These are phyloP conservation scores for Paxillus rubicundulus DNA, from an alignment of 768 basidiomycete species.

Conservation along the genomic window DNA sequence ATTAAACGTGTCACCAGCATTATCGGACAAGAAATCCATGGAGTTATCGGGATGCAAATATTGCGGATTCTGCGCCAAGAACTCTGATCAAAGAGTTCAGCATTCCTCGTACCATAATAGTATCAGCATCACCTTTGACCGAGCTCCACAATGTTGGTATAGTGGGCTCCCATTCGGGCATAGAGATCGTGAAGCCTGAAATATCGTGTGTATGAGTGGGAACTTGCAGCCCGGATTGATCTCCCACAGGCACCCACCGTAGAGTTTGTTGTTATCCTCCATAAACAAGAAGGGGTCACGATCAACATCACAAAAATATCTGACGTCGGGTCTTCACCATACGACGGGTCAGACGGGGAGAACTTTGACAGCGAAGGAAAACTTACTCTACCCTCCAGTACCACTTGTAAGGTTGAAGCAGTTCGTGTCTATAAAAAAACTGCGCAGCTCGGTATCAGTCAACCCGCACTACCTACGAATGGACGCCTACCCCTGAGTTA, in stretches of 20 bases:
- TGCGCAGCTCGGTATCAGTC: constrained; percentile 20
- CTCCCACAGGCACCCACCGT: constrained; percentile 34
- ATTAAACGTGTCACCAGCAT: constrained; percentile 64
- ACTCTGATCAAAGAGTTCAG: constrained; percentile 47
- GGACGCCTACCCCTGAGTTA: constrained; percentile 57
- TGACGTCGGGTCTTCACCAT: constrained; percentile 42
- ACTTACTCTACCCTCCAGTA: constrained; percentile 63
- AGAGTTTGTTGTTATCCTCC: constrained; percentile 51
- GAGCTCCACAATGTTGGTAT: constrained; percentile 63
- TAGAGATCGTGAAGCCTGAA: constrained; percentile 58
- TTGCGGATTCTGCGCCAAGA: constrained; percentile 52
- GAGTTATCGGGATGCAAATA: constrained; percentile 56
- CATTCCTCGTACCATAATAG: constrained; percentile 32
- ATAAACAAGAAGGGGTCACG: constrained; percentile 54
- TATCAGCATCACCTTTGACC: constrained; percentile 44
- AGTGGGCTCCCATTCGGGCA: constrained; percentile 64
- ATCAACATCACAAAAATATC: constrained; percentile 54
- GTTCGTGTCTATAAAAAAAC: constrained; percentile 56
- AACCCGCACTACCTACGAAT: neutral
- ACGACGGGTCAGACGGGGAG: neutral
- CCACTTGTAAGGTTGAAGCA: constrained; percentile 52
- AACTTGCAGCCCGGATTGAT: neutral
- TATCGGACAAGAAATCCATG: constrained; percentile 62
- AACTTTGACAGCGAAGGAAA: neutral
- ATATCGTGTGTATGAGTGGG: neutral